Conservation (phyloP, 345 rosid genomes). For the Citrus mangshanensis region DNA sequence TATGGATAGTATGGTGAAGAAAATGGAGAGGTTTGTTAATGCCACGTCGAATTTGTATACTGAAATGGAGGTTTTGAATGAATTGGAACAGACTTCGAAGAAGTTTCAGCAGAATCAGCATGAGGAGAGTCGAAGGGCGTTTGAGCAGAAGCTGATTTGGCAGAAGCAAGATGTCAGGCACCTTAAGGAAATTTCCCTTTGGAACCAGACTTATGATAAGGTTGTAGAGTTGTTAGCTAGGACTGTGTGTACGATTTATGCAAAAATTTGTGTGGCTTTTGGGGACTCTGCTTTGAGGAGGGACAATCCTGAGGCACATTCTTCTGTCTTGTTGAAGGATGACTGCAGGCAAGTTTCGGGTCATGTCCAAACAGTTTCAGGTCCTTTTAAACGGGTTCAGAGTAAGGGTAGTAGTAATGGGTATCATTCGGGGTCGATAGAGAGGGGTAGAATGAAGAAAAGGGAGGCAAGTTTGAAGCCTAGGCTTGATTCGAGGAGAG, state of each 20-base stretch:
- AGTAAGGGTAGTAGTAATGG: conserved; percentile 45
- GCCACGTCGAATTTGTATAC: conserved; percentile 70
- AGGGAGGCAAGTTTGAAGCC: conserved; percentile 36
- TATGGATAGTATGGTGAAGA: conserved; percentile 89
- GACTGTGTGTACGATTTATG: conserved; percentile 80
- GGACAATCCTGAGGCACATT: conserved; percentile 22
- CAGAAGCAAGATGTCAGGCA: conserved; percentile 91
- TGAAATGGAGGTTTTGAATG: conserved; percentile 90
- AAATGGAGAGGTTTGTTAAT: conserved; percentile 80
- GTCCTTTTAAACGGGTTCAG: conserved; percentile 42
- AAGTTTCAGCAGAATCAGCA: conserved; percentile 81
- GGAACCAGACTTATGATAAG: conserved; percentile 90
- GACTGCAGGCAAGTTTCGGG: conserved; percentile 27
- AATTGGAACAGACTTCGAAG: conserved; percentile 73
- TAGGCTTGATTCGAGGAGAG: conserved; percentile 35
- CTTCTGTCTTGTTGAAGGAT: conserved; percentile 28
- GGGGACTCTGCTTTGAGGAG: conserved; percentile 50
- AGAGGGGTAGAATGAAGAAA: conserved; percentile 21
- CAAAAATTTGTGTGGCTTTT: conserved; percentile 62
- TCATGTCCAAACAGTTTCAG: conserved; percentile 29
- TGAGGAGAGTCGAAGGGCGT: conserved; percentile 78
- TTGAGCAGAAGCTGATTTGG: conserved; percentile 93
- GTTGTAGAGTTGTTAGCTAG: conserved; percentile 86
- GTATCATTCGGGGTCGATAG: conserved; percentile 29
- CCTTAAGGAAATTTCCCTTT: conserved; percentile 80